A percentile compares a stretch with the other conserved stretches of the same genome.
Evolutionary conservation across 768 basidiomycete species (phyloP).

Genomic region (Kwoniella shandongensis): DNA sequence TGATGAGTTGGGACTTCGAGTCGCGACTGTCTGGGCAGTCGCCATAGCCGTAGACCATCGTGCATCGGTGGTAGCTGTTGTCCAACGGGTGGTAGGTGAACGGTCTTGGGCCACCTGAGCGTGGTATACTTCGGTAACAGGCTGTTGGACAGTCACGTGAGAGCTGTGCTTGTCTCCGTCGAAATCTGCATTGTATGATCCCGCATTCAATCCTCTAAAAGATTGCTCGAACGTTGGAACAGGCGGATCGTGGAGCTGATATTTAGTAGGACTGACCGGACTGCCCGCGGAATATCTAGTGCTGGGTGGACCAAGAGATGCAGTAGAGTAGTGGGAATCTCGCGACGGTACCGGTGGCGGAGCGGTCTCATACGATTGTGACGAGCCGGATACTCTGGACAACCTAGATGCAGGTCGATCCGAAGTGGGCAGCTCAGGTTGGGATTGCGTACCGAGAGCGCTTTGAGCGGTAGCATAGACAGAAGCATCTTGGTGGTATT

Average conservation of each 20-base stretch:
- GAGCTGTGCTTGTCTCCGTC: not conserved
- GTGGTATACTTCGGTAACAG: too few relatives aligned
- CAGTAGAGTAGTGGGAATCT: constrained; percentile 34
- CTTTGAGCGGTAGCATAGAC: too few relatives aligned
- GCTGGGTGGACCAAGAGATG: constrained; percentile 15
- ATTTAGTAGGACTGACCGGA: constrained; percentile 13
- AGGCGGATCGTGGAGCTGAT: constrained; percentile 37
- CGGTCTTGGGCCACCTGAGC: too few relatives aligned
- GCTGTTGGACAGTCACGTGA: not conserved
- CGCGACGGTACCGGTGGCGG: constrained; percentile 41
- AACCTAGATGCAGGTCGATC: constrained; percentile 16
- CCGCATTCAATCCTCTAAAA: not conserved
- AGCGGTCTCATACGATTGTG: constrained; percentile 32
- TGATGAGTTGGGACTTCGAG: constrained; percentile 9
- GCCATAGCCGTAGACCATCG: constrained; percentile 4
- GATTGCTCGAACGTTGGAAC: constrained; percentile 10
- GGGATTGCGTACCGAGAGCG: constrained; percentile 33
- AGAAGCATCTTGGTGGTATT: too few relatives aligned
- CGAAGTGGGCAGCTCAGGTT: not conserved
- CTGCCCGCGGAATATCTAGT: not conserved
- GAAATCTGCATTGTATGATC: not conserved
- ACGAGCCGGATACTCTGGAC: constrained; percentile 15
- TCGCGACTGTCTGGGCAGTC: constrained; percentile 3
- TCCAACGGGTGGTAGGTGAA: constrained; percentile 12
- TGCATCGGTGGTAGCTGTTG: constrained; percentile 1